A percentile compares a stretch with the other conserved stretches of the same genome.
Evolutionary conservation across 352 stramenopile genomes (phyloP).

Genomic region (Phytophthora citrophthora): DNA sequence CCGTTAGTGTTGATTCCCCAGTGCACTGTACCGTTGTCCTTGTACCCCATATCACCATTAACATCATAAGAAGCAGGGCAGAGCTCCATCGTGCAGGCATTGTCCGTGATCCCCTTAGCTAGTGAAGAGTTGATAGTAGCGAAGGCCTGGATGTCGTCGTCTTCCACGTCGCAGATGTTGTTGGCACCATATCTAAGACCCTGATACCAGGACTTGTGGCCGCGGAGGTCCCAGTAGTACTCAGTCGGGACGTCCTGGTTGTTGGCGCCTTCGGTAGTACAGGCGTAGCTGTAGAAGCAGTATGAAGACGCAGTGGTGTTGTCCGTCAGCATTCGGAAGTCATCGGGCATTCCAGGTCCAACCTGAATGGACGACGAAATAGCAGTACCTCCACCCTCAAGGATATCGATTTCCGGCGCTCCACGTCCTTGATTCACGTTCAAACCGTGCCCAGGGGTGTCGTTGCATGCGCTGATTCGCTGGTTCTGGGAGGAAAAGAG

Average conservation of each 20-base stretch:
- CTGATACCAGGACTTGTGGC: conserved; percentile 72
- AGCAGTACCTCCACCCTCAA: conserved; percentile 83
- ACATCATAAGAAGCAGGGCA: conserved; percentile 59
- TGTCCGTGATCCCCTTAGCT: conserved; percentile 43
- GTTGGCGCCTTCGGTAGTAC: conserved; percentile 54
- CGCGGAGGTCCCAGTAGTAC: conserved; percentile 42
- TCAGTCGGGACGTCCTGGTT: conserved; percentile 41
- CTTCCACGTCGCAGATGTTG: conserved; percentile 46
- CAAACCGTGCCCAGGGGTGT: conserved; percentile 90
- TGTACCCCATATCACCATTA: conserved; percentile 49
- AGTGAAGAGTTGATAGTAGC: conserved; percentile 39
- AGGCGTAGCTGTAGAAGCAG: conserved; percentile 51
- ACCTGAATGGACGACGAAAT: conserved; percentile 94
- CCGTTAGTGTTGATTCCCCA: conserved; percentile 68
- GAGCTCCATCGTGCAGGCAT: conserved; percentile 38
- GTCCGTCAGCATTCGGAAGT: conserved; percentile 49
- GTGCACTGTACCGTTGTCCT: conserved; percentile 39
- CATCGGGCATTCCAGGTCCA: conserved; percentile 59
- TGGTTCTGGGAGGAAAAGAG: conserved; percentile 61
- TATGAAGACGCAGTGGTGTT: conserved; percentile 20
- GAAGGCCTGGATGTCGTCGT: conserved; percentile 39
- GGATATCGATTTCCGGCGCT: conserved; percentile 95
- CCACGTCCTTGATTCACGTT: conserved; percentile 89
- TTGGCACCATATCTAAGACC: conserved; percentile 64
- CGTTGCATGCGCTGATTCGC: conserved; percentile 88